Conservation (phyloP, 192 early-diverging fungal species). For the Entomortierella chlamydospora region DNA sequence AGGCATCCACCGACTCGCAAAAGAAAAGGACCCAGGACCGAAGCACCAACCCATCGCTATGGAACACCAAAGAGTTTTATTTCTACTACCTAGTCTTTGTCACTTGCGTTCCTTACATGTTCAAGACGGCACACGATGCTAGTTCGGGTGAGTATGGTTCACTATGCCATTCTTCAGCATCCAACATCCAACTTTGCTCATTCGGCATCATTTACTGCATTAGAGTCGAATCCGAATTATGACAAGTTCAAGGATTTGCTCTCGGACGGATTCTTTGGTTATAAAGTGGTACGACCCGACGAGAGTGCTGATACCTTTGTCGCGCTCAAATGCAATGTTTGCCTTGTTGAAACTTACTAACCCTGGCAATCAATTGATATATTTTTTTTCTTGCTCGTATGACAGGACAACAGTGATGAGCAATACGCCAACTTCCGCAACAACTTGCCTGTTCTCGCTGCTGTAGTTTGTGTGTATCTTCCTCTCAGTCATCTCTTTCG, state of each 20-base stretch:
- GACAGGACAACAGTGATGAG: constrained; percentile 78
- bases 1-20: neutral
- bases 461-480: constrained; percentile 62
- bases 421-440: constrained; percentile 78
- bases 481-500: constrained; percentile 60
- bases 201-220: neutral
- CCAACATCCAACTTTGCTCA: neutral
- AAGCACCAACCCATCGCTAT: constrained; percentile 63
- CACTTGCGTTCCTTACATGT: constrained; percentile 72
- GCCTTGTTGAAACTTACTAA: neutral
- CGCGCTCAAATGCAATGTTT: too few relatives aligned
- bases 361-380: too few relatives aligned
- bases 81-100: constrained; percentile 74
- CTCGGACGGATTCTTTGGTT: constrained; percentile 52
- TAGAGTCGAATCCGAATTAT: constrained; percentile 52
- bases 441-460: constrained; percentile 66
- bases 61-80: constrained; percentile 80
- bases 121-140: constrained; percentile 65
- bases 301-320: too few relatives aligned
- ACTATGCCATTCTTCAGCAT: neutral
- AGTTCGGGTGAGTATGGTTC: constrained; percentile 60
- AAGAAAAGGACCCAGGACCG: constrained; percentile 21
- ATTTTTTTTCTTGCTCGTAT: neutral
- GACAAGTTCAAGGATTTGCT: constrained; percentile 55
- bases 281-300: constrained; percentile 42